These are phyloP conservation scores for Cladophialophora exuberans DNA, from an alignment of 2,329 filamentous ascomycete species.

Conservation along the genomic window DNA sequence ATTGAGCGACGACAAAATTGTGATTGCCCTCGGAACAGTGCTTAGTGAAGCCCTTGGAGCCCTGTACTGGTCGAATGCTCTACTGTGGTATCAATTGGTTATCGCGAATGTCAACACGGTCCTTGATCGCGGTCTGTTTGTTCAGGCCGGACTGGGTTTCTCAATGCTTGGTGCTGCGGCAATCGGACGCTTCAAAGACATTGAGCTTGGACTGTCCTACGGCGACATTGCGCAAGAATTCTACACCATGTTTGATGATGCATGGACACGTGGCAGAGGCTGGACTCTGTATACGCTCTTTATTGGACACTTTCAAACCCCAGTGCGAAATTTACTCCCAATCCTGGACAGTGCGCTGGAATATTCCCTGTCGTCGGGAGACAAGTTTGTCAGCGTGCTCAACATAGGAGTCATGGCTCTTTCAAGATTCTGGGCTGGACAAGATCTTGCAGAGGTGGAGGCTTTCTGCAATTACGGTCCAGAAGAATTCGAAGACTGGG, in stretches of 20 bases:
- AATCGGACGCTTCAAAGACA: conserved; percentile 61
- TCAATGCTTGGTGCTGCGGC: conserved; percentile 61
- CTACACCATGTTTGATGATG: conserved; percentile 55
- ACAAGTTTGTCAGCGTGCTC: conserved; percentile 61
- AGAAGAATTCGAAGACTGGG: conserved; percentile 62
- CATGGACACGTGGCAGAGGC: conserved; percentile 60
- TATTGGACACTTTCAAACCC: conserved; percentile 62
- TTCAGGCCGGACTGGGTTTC: conserved; percentile 62
- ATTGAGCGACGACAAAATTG: conserved; percentile 45
- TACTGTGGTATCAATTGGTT: conserved; percentile 63
- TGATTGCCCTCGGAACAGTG: conserved; percentile 56
- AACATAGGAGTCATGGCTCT: conserved; percentile 63
- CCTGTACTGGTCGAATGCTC: conserved; percentile 63
- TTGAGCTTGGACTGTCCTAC: conserved; percentile 57
- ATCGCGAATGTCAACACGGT: conserved; percentile 62
- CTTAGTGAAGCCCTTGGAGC: conserved; percentile 62
- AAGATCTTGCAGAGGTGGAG: conserved; percentile 62
- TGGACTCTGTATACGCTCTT: conserved; percentile 63
- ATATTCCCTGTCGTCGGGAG: conserved; percentile 59
- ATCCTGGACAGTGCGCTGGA: conserved; percentile 60
- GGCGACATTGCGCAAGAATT: conserved; percentile 57
- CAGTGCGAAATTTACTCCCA: conserved; percentile 56
- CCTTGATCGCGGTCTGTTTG: conserved; percentile 57
- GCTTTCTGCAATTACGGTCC: conserved; percentile 59
- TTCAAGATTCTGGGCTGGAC: conserved; percentile 58